phyloP scores from a whole-genome alignment of 805 yeast genomes.

The Soucietia sequanensis region DNA sequence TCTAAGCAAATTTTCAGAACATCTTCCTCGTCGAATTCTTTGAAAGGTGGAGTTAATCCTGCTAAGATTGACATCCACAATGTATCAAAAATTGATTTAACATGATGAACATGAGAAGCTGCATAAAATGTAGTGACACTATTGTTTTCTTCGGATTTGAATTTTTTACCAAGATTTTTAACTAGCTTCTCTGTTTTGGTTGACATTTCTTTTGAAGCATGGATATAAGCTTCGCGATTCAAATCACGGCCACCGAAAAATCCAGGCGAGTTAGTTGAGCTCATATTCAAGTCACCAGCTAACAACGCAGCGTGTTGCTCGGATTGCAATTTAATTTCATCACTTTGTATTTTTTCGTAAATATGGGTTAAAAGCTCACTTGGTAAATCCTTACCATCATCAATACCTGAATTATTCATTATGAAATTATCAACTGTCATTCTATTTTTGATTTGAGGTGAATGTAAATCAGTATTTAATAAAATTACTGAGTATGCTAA shows the following conservation, averaged over 20 bases:
- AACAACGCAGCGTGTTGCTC: conserved; percentile 92
- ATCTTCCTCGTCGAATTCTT: conserved; percentile 77
- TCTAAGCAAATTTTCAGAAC: conserved; percentile 70
- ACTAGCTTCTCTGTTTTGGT: conserved; percentile 84
- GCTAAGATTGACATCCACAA: conserved; percentile 97
- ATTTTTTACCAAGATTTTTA: conserved; percentile 54
- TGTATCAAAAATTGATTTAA: conserved; percentile 88
- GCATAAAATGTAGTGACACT: conserved; percentile 58
- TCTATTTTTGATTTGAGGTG: conserved; percentile 77
- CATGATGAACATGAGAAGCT: conserved; percentile 87
- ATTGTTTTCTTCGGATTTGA: conserved; percentile 39
- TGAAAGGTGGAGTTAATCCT: conserved; percentile 90
- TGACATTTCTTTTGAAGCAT: conserved; percentile 90
- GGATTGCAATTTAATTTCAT: conserved; percentile 88
- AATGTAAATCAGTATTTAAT: conserved; percentile 93
- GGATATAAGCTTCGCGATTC: conserved; percentile 80
- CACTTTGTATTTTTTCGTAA: conserved; percentile 71
- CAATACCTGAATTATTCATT: conserved; percentile 85
- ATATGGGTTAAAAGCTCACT: conserved; percentile 66
- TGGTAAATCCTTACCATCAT: conserved; percentile 84
- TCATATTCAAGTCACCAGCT: conserved; percentile 50
- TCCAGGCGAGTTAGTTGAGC: conserved; percentile 38
- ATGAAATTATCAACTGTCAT: conserved; percentile 90
- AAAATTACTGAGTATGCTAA: conserved; percentile 88
- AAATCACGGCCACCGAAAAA: conserved; percentile 70